Evolutionary conservation across 2,329 filamentous ascomycete genomes (phyloP), one percentile per base, ranked within the genome.

Genomic region (Clonostachys byssicola): DNA sequence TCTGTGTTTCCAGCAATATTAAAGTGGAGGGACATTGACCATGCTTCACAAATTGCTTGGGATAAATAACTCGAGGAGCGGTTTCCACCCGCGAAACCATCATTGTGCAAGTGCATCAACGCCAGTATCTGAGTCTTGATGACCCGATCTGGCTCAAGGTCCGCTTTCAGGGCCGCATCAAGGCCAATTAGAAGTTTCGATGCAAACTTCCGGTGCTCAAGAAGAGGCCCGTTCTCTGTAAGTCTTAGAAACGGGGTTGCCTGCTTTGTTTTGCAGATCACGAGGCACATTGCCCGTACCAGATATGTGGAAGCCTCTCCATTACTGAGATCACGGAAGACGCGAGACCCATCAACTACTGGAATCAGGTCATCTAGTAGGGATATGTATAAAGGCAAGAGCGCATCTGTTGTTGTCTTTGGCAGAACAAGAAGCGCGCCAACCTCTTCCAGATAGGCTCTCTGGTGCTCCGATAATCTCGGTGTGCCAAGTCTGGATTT

Each of bases 71-170:
- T 49, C 9, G 54, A 56, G 3, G 57, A 54, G 7, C 55, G 51
- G 23, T 60, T 56, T 10, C 54, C 47, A 5, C 58, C 58, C 5
- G 46, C 44, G 7, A 46, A 39, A 0, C 56, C 56, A 34, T 60
- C 55, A 39, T 58, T 59, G 35, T 59, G 52, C 4, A 60, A 46
- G 10, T 58, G 56, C 55, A 60, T 55, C 12, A 60, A 33, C 2
- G 57, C 54, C 5, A 60, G 18, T 5, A 60, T 49, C 43, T 57
- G 57, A 10, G 59, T 49, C 43, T 56, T 56, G 20, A 45, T 49
- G 1, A 59, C 44, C 1, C 56, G 47, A 30, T 59, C 52, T 0
- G 55, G 48, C 16, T 60, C 57, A 5, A 60, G 50, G 16, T 59
- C 53, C 6, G 57, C 56, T 14, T 57, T 54, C 4, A 59, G 43